A percentile compares a stretch with the other conserved stretches of the same genome.
Conservation (phyloP, 768 basidiomycete genomes). For the Boletus subcaerulescens region DNA sequence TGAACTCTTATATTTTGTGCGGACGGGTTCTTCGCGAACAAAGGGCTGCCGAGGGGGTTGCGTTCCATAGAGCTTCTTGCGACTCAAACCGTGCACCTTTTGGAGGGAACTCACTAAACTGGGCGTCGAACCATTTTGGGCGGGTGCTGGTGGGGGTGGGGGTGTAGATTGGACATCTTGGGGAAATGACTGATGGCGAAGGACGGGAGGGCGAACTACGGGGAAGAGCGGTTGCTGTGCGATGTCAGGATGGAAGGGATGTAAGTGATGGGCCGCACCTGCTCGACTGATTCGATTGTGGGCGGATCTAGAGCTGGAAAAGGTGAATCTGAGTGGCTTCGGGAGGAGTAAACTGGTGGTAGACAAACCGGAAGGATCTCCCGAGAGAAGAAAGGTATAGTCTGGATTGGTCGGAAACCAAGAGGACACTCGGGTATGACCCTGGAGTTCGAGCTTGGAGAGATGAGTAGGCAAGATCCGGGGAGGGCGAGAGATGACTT, state of each 20-base stretch:
- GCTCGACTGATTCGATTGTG: constrained; percentile 1
- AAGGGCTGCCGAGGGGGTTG: constrained; percentile 52
- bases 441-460: constrained; percentile 24
- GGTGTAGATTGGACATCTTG: constrained; percentile 24
- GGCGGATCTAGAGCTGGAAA: constrained; percentile 12
- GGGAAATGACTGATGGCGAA: constrained; percentile 30
- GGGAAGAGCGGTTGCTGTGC: not conserved
- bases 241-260: constrained; percentile 10
- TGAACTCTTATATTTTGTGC: constrained; percentile 31
- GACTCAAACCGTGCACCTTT: constrained; percentile 65
- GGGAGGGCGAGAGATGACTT: constrained; percentile 7
- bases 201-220: constrained; percentile 19
- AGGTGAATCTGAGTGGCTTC: not conserved
- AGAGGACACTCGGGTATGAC: constrained; percentile 24
- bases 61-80: constrained; percentile 62
- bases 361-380: constrained; percentile 25
- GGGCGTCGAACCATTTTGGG: constrained; percentile 33
- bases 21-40: constrained; percentile 49
- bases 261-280: constrained; percentile 4
- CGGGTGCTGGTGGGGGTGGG: not conserved
- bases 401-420: constrained; percentile 42
- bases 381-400: constrained; percentile 44
- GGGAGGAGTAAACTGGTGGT: constrained; percentile 2
- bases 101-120: constrained; percentile 62
- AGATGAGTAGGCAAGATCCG: not conserved